Percentiles rank a stretch among this genome's conserved stretches.
These are phyloP conservation scores for Sclerospora graminicola DNA, from an alignment of 352 stramenopile species.

Conservation along the genomic window DNA sequence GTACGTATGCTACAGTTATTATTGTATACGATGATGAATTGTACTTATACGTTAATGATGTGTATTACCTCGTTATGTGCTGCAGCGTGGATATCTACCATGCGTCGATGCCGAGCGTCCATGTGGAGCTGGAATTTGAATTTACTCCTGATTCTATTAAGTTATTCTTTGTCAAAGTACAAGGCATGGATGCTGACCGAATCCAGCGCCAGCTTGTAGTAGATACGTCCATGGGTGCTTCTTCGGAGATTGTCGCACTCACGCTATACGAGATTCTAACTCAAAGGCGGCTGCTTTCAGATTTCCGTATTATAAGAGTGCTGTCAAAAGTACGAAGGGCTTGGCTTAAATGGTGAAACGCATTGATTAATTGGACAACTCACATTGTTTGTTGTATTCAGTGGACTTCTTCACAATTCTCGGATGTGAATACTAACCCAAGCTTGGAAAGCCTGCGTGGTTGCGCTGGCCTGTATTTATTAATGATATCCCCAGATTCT, in stretches of 20 bases:
- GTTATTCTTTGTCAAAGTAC: constrained; percentile 67
- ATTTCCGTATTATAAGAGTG: constrained; percentile 70
- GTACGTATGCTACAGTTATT: constrained; percentile 13
- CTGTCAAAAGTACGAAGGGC: constrained; percentile 41
- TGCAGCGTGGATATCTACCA: constrained; percentile 80
- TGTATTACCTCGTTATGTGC: not conserved
- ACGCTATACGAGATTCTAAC: constrained; percentile 74
- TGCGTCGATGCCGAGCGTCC: constrained; percentile 55
- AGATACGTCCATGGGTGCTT: constrained; percentile 17
- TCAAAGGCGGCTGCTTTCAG: constrained; percentile 62
- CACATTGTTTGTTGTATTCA: constrained; percentile 6
- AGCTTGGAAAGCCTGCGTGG: constrained; percentile 37
- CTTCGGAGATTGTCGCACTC: constrained; percentile 19
- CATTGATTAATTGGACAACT: not conserved
- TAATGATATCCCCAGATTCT: constrained; percentile 73
- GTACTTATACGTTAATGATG: not conserved
- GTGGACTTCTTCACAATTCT: constrained; percentile 32
- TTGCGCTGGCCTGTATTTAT: constrained; percentile 62
- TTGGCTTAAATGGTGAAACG: not conserved
- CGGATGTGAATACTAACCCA: constrained; percentile 26
- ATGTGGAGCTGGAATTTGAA: constrained; percentile 64
- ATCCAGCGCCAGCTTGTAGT: constrained; percentile 47
- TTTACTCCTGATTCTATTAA: constrained; percentile 65
- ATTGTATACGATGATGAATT: not conserved
- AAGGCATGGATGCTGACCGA: constrained; percentile 58